Evolutionary conservation across 768 basidiomycete species (phyloP), one percentile per base, ranked within the genome.

Genomic region (Neoboletus brunneissimus): DNA sequence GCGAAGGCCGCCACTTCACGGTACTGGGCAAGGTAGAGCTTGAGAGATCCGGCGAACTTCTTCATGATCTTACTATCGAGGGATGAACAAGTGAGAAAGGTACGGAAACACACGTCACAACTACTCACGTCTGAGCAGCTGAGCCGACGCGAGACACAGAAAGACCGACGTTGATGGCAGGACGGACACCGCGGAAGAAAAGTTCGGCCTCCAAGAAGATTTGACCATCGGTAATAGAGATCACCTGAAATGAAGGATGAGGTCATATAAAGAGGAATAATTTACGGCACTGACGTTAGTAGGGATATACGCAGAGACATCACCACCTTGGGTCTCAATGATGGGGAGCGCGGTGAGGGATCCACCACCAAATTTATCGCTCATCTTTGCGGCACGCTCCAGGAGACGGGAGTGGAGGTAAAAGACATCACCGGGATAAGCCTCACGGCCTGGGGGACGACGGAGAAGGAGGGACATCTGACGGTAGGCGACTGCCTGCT

Each of bases 101-200:
- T n/a, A 35, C 2, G 1, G 27, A 29, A 25, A 23, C 18, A 47
- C 1, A 16, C 29, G 1, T 4, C 44, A 5, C 15, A 35, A 41
- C 41, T 3, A 78, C 90, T 73, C 77, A 98, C 95, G 96, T 98
- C 81, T 99, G 97, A 70, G 97, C 97, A 70, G 97, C 96, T 45
- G 96, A 98, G 71, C 97, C 97, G 81, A 99, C 97, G 85, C 97
- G 97, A 60, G 97, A 99, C 65, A 99, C 97, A 57, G 97, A 99
- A 60, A 98, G 93, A 95, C 97, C 97, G 82, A 99, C 97, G 81
- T 98, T 98, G 77, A 98, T 98, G 64, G 97, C 97, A 53, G 97
- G 96, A 73, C 96, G 93, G 65, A 98, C 90, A 87, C 97, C 97
- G 82, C 97, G 95, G 94, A 99, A 98, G 94, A 99, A 99, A 72